Evolutionary conservation across 371 early-diverging fungal genomes (phyloP), one percentile per base, ranked within the genome.

Genomic region (Mucor plumbeus): DNA sequence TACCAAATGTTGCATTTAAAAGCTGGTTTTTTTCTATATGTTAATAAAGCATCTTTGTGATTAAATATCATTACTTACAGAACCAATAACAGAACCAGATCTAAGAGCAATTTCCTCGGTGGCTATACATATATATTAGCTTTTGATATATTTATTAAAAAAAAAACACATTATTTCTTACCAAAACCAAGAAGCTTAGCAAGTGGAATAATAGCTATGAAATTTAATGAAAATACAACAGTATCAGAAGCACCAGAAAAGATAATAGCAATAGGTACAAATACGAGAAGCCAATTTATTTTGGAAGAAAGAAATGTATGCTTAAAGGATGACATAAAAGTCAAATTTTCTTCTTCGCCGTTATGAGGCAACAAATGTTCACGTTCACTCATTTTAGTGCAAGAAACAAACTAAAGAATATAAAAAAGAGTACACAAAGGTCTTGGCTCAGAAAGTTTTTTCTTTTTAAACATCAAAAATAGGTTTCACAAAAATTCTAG

Each of bases 121-220:
- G 31, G 81, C 83, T 82, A 50, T 11, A 48, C 8, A 26, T 3
- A 19, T 21, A 9, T 19, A 21, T 50, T 38, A 9, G 38, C 5
- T 38, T 9, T 4, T 7, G 7, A 38, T 50, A 13, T 43, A 38
- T 8, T 50, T 10, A 53, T 7, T 48, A 35, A 38, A 14, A 67
- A n/a, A 17, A 13, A 7, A 41, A 8, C 39, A 47, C 4, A 2
- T 9, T 6, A 13, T 36, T 26, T 55, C 63, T 68, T 76, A 80
- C 83, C 75, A 47, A 80, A 77, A 40, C 84, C 84, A n/a, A 84
- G 68, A 0, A 84, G 73, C 62, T 93, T 94, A 39, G 97, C 96
- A 48, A 97, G 75, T 6, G 96, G 96, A 35, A 98, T 81, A 60
- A 98, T 94, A n/a, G 96, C 96, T 21, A 95, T 83, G 58, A 96